phyloP scores from a whole-genome alignment of 2,329 filamentous ascomycete genomes.

The Hypoxylon sp. region DNA sequence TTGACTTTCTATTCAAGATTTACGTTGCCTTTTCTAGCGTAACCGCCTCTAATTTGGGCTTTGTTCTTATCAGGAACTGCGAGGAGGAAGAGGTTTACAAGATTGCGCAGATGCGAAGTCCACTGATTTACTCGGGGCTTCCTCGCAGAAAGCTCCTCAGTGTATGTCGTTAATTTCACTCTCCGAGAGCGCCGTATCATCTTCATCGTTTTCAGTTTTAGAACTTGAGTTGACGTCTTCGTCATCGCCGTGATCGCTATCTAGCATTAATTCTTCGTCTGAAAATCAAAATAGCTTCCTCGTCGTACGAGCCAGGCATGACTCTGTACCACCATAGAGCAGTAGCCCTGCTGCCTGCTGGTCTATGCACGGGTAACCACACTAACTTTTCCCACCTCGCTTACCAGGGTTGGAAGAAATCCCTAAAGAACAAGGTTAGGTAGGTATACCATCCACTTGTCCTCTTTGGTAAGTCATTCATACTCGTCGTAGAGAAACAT shows the following conservation, averaged over 20 bases:
- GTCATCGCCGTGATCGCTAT: not conserved
- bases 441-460: conserved; percentile 5
- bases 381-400: conserved; percentile 8
- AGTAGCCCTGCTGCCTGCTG: not conserved
- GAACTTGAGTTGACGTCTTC: not conserved
- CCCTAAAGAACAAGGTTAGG: not conserved
- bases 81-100: not conserved
- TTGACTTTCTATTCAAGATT: too few species aligned
- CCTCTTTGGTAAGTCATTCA: not conserved
- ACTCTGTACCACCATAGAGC: conserved; percentile 1
- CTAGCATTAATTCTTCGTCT: not conserved
- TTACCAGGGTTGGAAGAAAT: conserved; percentile 7
- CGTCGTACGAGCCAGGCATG: not conserved
- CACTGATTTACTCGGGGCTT: not conserved
- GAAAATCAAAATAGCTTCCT: conserved; percentile 1
- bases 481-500: conserved; percentile 4
- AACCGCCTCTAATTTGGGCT: too few species aligned
- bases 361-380: not conserved
- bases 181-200: not conserved
- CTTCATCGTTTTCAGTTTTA: not conserved
- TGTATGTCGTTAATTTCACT: not conserved
- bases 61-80: not conserved
- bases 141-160: not conserved
- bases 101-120: not conserved
- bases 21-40: too few species aligned